Base-by-base conservation (phyloP, 2,329 filamentous ascomycete species). In the Colletotrichum tabaci region DNA sequence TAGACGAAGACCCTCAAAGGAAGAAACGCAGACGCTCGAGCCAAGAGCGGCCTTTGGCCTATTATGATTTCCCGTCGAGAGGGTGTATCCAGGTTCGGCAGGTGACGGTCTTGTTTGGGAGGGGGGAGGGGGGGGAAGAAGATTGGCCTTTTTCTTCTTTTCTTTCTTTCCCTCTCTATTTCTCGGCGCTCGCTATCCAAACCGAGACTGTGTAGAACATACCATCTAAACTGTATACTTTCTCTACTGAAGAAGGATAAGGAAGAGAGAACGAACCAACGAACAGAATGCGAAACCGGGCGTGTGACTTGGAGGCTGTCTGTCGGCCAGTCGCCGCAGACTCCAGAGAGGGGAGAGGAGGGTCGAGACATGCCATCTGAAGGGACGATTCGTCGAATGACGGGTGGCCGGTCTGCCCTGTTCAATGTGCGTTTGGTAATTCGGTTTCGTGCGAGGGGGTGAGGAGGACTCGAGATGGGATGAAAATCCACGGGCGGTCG, bases 281-380 rank as follows among this genome's bases (percentile, higher is more conserved):
- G 30, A 30, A 30, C 6, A 4, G 30, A 30, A 30, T 3, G 23
- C 18, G 63, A 53, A 44, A 46, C 38, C 9, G 62, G 38, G 40
- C 55, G 55, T 50, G 52, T 38, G 68, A 35, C 30, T 35, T 62
- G 44, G 68, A 21, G 44, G 47, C 49, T 44, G 49, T 40, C 63
- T 38, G 49, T 26, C 52, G 38, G 52, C 38, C 68, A 62, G 64
- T 58, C 38, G 56, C 64, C 26, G 38, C 46, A 53, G 23, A 62
- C 46, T 52, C 30, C 30, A 30, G 30, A 30, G 8, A 30, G 8
- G 65, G 57, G 40, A 12, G 68, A 57, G 57, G 38, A 35, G 30
- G 38, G 30, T 47, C 23, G 68, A 63, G 68, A 71, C 68, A 71
- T 71, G 68, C 58, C 68, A 71, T 71, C 65, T 71, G 68, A 68